A percentile compares a stretch with the other conserved stretches of the same genome.
Conservation (phyloP, 805 yeast species). For the Zygosaccharomyces pseudorouxii region DNA sequence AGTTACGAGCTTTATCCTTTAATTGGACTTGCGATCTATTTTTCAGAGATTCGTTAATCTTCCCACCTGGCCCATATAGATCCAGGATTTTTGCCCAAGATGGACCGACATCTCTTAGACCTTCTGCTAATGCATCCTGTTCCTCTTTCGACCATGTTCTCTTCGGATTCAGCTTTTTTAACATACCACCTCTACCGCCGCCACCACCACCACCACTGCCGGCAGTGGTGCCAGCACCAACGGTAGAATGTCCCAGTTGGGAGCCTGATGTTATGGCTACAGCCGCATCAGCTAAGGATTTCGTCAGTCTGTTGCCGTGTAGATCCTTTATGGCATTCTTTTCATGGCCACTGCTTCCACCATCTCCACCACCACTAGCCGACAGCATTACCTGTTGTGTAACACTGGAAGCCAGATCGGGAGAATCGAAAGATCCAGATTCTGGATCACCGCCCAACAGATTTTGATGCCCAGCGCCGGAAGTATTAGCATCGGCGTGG, state of each 20-base stretch:
- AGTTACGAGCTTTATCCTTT: constrained; percentile 93
- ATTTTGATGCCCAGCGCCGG: not conserved
- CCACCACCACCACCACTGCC: constrained; percentile 4
- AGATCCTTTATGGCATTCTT: not conserved
- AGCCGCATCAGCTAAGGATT: constrained; percentile 25
- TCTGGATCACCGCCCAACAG: constrained; percentile 2
- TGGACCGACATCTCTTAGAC: constrained; percentile 78
- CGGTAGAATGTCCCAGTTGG: not conserved
- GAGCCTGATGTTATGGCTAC: constrained; percentile 18
- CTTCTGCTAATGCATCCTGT: constrained; percentile 77
- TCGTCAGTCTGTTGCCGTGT: constrained; percentile 3
- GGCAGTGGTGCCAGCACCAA: not conserved
- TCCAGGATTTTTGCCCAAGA: constrained; percentile 91
- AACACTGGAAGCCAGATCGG: constrained; percentile 2
- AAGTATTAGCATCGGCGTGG: not conserved
- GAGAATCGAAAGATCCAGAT: constrained; percentile 6
- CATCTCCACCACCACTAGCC: not conserved
- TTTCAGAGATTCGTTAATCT: constrained; percentile 73
- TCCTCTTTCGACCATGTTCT: constrained; percentile 77
- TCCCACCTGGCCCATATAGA: constrained; percentile 92
- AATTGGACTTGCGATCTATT: constrained; percentile 87
- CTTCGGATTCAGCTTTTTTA: constrained; percentile 31
- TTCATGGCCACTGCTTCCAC: not conserved
- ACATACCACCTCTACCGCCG: constrained; percentile 3
- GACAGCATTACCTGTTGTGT: constrained; percentile 6